Conservation (phyloP, 2,329 filamentous ascomycete genomes). For the Phialocephala sp. region DNA sequence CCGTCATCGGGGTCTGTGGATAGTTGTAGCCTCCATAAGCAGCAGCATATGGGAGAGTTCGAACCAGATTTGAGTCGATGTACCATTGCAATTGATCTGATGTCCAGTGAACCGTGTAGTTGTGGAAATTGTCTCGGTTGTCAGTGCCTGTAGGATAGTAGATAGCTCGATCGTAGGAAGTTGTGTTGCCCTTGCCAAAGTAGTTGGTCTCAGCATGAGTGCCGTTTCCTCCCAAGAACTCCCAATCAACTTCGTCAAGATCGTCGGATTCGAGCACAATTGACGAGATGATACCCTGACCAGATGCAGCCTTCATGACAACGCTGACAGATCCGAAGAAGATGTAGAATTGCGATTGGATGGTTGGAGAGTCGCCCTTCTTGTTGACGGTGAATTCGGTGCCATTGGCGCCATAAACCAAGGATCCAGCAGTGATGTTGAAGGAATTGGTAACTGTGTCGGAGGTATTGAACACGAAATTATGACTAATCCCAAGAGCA, state of each 20-base stretch:
- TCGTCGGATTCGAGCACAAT: slow-evolving; percentile 86
- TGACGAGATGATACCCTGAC: slow-evolving; percentile 78
- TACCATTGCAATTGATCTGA: slow-evolving; percentile 68
- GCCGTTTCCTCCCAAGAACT: slow-evolving; percentile 73
- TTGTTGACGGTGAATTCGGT: slow-evolving; percentile 74
- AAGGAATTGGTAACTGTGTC: slow-evolving; percentile 64
- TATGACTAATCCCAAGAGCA: slow-evolving; percentile 69
- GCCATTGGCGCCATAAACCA: slow-evolving; percentile 67
- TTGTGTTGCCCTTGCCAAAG: slow-evolving; percentile 77
- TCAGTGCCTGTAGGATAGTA: slow-evolving; percentile 61
- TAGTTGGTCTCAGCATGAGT: slow-evolving; percentile 74
- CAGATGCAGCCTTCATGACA: slow-evolving; percentile 75
- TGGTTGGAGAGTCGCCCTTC: slow-evolving; percentile 77
- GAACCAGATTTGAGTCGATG: slow-evolving; percentile 70
- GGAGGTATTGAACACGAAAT: slow-evolving; percentile 65
- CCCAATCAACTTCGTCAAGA: slow-evolving; percentile 88
- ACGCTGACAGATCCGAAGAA: slow-evolving; percentile 85
- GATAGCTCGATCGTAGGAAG: slow-evolving; percentile 71
- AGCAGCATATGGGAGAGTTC: slow-evolving; percentile 65
- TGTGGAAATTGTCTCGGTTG: slow-evolving; percentile 67
- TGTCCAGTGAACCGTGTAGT: slow-evolving; percentile 77
- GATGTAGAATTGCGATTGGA: slow-evolving; percentile 82
- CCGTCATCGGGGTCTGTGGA: slow-evolving; percentile 78
- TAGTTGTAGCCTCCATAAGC: slow-evolving; percentile 67
- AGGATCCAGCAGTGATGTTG: slow-evolving; percentile 70